Evolutionary conservation across 1,139 yeast genomes (phyloP), one percentile per base, ranked within the genome.

Genomic region (Yamadazyma taylorii): DNA sequence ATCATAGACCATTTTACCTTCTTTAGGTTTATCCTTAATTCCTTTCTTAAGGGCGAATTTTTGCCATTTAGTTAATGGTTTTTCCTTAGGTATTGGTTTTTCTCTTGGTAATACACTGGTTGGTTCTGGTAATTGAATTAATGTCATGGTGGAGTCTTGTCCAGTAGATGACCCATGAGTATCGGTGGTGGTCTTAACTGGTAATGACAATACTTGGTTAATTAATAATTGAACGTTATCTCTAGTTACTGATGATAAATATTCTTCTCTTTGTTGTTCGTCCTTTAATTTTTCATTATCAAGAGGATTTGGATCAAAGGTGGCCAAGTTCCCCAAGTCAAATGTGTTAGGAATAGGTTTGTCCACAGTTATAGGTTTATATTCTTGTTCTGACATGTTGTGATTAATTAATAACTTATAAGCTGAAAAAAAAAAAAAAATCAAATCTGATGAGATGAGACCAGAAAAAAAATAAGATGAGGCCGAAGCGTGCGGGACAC

Each of bases 1-100:
- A 60, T 92, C 96, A 54, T 69, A 94, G 2, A 87, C 90, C 78
- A 84, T 73, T 68, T 88, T 92, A 35, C 96, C 97, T 26, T 87
- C 85, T 63, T 83, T 89, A 48, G 87, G 86, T 73, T 87, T 89
- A 63, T 95, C 77, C 65, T 85, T 75, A 60, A 94, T 94, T 52
- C 97, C 97, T 71, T 94, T 94, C 74, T 80, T 85, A 41, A 85
- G 85, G 45, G 99, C 99, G 70, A 94, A 94, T 59, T 78, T 77
- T 68, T 94, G 96, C 99, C 99, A 94, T 67, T 84, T 89, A 50
- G 98, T 90, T 48, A 82, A 85, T 37, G 94, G 84, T 69, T 87
- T 92, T 41, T 87, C 81, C 66, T 89, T 89, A 40, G 98, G 99
- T 52, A 94, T 66, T 26, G 96, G 82, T 69, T 92, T 92, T 63